Conservation (phyloP, 805 yeast species). For the Kurtzmaniella cleridarum region DNA sequence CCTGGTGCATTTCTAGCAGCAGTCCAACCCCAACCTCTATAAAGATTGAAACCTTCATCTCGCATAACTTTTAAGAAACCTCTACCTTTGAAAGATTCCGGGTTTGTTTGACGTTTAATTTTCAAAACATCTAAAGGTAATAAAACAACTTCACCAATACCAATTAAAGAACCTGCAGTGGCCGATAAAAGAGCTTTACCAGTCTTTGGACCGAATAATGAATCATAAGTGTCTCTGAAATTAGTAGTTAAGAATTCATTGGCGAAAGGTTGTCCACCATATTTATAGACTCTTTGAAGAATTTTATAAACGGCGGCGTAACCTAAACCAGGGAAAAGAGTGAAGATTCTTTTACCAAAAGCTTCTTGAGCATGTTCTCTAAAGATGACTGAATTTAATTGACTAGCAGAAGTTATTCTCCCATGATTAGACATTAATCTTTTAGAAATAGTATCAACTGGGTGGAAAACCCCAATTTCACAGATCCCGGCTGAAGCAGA, state of each 20-base stretch:
- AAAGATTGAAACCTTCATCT: constrained; percentile 91
- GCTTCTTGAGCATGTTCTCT: constrained; percentile 72
- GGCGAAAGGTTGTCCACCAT: constrained; percentile 99
- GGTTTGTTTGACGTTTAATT: constrained; percentile 98
- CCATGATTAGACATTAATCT: constrained; percentile 84
- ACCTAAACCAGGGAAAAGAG: constrained; percentile 96
- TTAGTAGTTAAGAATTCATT: constrained; percentile 82
- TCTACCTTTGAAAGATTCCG: constrained; percentile 99
- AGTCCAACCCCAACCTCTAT: constrained; percentile 99
- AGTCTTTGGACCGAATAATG: constrained; percentile 81
- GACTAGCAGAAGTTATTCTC: constrained; percentile 53
- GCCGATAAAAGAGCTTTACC: constrained; percentile 98
- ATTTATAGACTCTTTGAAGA: constrained; percentile 94
- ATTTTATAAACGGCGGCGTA: constrained; percentile 97
- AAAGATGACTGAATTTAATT: constrained; percentile 84
- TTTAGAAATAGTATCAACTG: constrained; percentile 96
- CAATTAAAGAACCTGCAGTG: constrained; percentile 94
- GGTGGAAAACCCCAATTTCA: constrained; percentile 96
- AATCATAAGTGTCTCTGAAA: constrained; percentile 66
- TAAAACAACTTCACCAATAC: constrained; percentile 95
- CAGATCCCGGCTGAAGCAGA: constrained; percentile 98
- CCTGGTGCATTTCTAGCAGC: constrained; percentile 99
- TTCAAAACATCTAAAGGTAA: constrained; percentile 94
- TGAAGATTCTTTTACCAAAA: constrained; percentile 62
- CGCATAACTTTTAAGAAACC: constrained; percentile 80